Percentiles rank a stretch among this genome's conserved stretches.
Evolutionary conservation across 805 yeast genomes (phyloP).

Genomic region (Lachancea waltii): DNA sequence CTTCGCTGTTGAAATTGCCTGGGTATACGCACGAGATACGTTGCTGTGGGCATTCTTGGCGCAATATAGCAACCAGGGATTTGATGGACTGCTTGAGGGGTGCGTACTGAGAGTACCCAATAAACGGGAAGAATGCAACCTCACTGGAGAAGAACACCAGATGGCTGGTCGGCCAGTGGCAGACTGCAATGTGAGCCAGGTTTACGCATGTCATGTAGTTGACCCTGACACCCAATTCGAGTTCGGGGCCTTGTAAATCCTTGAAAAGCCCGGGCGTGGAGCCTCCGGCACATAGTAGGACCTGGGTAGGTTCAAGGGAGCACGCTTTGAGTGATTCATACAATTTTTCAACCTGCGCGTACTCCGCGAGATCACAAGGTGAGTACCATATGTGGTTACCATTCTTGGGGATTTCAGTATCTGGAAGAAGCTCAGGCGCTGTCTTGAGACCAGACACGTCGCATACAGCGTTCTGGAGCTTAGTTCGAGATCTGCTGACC

Average conservation of each 20-base stretch:
- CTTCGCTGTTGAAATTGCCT: slow-evolving; percentile 88
- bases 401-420: background rate
- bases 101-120: slow-evolving; percentile 87
- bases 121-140: slow-evolving; percentile 76
- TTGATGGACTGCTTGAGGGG: slow-evolving; percentile 83
- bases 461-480: slow-evolving; percentile 45
- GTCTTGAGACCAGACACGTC: slow-evolving; percentile 30
- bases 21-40: slow-evolving; percentile 74
- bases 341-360: slow-evolving; percentile 39
- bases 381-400: slow-evolving; percentile 42
- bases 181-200: slow-evolving; percentile 59
- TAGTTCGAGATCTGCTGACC: slow-evolving; percentile 68
- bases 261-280: slow-evolving; percentile 72
- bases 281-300: slow-evolving; percentile 84
- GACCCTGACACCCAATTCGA: slow-evolving; percentile 53
- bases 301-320: slow-evolving; percentile 53
- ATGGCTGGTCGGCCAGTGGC: slow-evolving; percentile 35
- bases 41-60: slow-evolving; percentile 78
- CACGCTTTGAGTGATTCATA: slow-evolving; percentile 23
- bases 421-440: slow-evolving; percentile 14
- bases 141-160: slow-evolving; percentile 67
- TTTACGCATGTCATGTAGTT: slow-evolving; percentile 72
- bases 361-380: slow-evolving; percentile 59
- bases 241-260: slow-evolving; percentile 53
- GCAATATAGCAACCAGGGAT: slow-evolving; percentile 63